These are phyloP conservation scores for Hamigera avellanea DNA, from an alignment of 495 filamentous ascomycete species.

Conservation along the genomic window DNA sequence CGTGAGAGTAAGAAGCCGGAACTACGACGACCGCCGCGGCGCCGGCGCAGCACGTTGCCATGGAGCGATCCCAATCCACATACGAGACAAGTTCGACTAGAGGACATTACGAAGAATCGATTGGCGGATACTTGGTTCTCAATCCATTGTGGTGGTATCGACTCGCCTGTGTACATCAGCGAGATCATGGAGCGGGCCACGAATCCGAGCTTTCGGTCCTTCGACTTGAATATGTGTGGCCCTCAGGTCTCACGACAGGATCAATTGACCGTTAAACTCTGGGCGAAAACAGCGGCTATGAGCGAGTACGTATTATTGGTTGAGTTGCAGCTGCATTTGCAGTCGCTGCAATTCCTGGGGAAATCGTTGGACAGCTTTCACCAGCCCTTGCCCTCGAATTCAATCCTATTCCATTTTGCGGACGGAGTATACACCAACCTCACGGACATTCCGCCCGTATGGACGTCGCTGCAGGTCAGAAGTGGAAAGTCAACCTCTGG, in stretches of 20 bases:
- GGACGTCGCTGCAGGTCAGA: constrained; percentile 13
- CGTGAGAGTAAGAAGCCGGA: constrained; percentile 11
- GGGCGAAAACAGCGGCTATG: constrained; percentile 52
- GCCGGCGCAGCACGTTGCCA: constrained; percentile 56
- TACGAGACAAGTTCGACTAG: constrained; percentile 61
- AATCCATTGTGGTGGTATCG: constrained; percentile 53
- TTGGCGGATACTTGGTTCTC: constrained; percentile 89
- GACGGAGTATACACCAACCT: constrained; percentile 82
- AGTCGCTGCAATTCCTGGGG: constrained; percentile 69
- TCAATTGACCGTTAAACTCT: constrained; percentile 58
- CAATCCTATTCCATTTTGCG: constrained; percentile 72
- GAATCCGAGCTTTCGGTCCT: constrained; percentile 83
- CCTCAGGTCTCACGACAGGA: constrained; percentile 54
- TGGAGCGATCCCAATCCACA: constrained; percentile 57
- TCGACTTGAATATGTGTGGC: constrained; percentile 63
- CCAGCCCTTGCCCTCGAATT: constrained; percentile 74
- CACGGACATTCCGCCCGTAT: constrained; percentile 42
- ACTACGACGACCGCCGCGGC: constrained; percentile 20
- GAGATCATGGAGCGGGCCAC: constrained; percentile 68
- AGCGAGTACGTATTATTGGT: constrained; percentile 54
- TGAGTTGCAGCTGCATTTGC: constrained; percentile 58
- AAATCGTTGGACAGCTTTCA: constrained; percentile 59
- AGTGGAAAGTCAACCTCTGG: constrained; percentile 17
- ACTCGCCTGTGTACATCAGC: constrained; percentile 80
- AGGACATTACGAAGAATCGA: constrained; percentile 55